These are phyloP conservation scores for Debaryomyces nepalensis DNA, from an alignment of 1,139 yeast species.

Conservation along the genomic window DNA sequence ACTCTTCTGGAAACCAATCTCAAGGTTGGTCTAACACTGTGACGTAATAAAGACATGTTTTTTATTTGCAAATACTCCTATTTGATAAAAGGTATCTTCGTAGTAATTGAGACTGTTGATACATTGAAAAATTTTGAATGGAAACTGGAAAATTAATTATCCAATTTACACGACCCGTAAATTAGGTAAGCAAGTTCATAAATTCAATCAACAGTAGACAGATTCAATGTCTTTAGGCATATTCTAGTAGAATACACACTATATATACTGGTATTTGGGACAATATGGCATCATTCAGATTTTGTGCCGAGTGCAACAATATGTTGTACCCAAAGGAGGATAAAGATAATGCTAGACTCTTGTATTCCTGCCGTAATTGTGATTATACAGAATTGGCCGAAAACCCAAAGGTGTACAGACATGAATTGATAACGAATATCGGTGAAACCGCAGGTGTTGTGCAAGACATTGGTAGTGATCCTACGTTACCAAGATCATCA, in stretches of 20 bases:
- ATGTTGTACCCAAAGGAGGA: constrained; percentile 99
- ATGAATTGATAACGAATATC: constrained; percentile 86
- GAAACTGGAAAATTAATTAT: constrained; percentile 10
- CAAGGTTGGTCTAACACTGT: constrained; percentile 41
- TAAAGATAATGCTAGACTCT: constrained; percentile 67
- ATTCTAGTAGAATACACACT: constrained; percentile 1
- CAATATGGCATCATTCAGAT: constrained; percentile 84
- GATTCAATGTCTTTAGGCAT: neutral
- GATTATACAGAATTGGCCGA: constrained; percentile 92
- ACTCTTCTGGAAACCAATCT: constrained; percentile 37
- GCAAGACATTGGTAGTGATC: constrained; percentile 94
- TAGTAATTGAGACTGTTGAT: constrained; percentile 1
- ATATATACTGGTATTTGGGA: constrained; percentile 1
- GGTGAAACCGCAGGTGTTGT: constrained; percentile 98
- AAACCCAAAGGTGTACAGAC: constrained; percentile 86
- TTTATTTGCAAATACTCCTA: constrained; percentile 1
- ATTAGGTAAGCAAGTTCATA: constrained; percentile 22
- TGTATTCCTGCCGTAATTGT: constrained; percentile 95
- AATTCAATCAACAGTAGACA: constrained; percentile 11
- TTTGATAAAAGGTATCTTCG: neutral
- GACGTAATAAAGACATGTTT: constrained; percentile 42
- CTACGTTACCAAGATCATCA: constrained; percentile 93
- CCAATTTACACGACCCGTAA: constrained; percentile 12
- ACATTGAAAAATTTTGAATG: constrained; percentile 26
- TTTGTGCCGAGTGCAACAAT: constrained; percentile 94